Base-by-base conservation (phyloP, 257 asterid genomes). In the Galeopsis tetrahit region DNA sequence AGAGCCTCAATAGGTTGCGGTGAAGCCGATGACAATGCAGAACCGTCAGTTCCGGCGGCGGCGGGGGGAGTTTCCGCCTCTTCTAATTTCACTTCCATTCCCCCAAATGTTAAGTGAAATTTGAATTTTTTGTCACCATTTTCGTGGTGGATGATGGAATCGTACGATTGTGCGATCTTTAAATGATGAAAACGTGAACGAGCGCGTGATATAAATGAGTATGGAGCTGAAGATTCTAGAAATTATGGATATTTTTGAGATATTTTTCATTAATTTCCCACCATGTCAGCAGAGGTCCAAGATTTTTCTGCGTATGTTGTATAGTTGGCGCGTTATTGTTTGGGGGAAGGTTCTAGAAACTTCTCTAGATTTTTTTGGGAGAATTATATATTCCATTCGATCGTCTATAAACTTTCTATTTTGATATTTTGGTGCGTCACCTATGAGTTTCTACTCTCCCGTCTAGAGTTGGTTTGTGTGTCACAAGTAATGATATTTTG, bases 1-100 rank as follows among this genome's bases (percentile, higher is more conserved):
- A 90, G 46, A 15, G 97, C 92, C 78, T 85, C 88, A 73, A 87
- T 82, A 9, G 98, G 97, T 52, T 21, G 71, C 5, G 93, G 90
- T 1, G 80, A n/a, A 17, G 80, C 64, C 2, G 78, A 70, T 2
- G 61, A 31, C 21, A 43, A 66, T 14, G 58, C 70, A 28, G 31
- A 55, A 28, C 35, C 68, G 3, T 53, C 69, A 61, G 48, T 4
- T 38, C 10, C 75, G 4, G 35, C 71, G 39, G 57, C 10, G 66
- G 43, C 48, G 17, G 28, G 13, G 35, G 62, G 28, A 55, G 62
- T 17, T 39, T 49, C 62, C 7, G 31, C 66, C 10, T 38, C 72
- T 31, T 73, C 72, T 5, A 53, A 6, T 72, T 73, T 73, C 72
- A 73, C 77, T 0, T 73, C 77, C 77, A 72, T 73, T 43, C 34